Evolutionary conservation across 257 asterid genomes (phyloP), one percentile per base, ranked within the genome.

Genomic region (Mentha longifolia): DNA sequence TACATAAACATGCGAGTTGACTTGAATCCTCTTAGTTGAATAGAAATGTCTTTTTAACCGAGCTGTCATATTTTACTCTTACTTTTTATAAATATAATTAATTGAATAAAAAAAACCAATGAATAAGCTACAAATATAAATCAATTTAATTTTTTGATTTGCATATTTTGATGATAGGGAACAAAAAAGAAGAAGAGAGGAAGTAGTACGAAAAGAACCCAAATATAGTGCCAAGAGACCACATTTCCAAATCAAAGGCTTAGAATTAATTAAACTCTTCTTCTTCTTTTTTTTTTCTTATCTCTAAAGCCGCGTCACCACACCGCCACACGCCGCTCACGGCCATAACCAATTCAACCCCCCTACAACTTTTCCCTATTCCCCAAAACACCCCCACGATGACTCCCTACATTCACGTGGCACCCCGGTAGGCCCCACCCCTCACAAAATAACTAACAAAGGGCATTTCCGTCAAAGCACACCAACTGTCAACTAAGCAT

Each of bases 281-380:
- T 16, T 3, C 16, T n/a, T 28, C 37, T 22, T 0, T 22, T 22
- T 22, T 49, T 59, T n/a, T 45, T 31, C 68, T 77, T 19, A 81
- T 66, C 80, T 22, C 78, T 8, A 3, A 71, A 58, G 76, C 74
- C 60, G n/a, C 25, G 25, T 22, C 25, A 22, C 25, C 25, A 22
- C 82, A 70, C 82, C 70, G 68, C 77, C 81, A 76, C 80, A 80
- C 10, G 75, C 85, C 81, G 10, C 5, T 74, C 65, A 60, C 35
- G 28, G 15, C 20, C 39, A 0, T 0, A 22, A 22, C 25, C 25
- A 22, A 22, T 22, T 22, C 25, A 22, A 22, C 25, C 25, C 2
- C 25, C 25, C 25, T 22, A 22, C 25, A 3, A 33, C 0, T 2
- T 13, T 19, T 12, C 11, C 2, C 14, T 13, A 6, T 65, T 58